These are phyloP conservation scores for Botryotinia calthae DNA, from an alignment of 2,329 filamentous ascomycete species.

Conservation along the genomic window DNA sequence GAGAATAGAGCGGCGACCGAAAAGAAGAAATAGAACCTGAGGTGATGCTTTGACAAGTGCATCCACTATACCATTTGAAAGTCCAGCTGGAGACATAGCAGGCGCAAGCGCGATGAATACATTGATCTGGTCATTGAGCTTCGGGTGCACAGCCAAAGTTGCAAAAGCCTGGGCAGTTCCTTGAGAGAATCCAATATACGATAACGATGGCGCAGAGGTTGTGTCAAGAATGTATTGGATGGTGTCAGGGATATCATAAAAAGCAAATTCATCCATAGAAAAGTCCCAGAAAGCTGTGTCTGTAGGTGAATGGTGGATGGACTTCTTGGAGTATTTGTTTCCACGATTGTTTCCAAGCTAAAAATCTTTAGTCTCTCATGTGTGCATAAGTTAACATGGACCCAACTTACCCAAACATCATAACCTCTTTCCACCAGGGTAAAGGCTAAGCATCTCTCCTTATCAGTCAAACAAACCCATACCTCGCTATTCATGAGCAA, in stretches of 20 bases:
- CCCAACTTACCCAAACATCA: slow-evolving; percentile 79
- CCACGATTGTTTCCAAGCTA: slow-evolving; percentile 94
- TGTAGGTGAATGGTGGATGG: slow-evolving; percentile 69
- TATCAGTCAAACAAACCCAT: slow-evolving; percentile 90
- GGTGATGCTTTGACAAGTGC: slow-evolving; percentile 91
- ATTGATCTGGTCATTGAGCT: slow-evolving; percentile 87
- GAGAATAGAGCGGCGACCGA: slow-evolving; percentile 86
- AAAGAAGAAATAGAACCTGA: slow-evolving; percentile 86
- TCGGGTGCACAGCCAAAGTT: slow-evolving; percentile 85
- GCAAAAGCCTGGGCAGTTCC: slow-evolving; percentile 97
- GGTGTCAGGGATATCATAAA: slow-evolving; percentile 93
- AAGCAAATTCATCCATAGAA: slow-evolving; percentile 96
- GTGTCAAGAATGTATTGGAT: slow-evolving; percentile 88
- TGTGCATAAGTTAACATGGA: background rate
- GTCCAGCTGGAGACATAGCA: slow-evolving; percentile 90
- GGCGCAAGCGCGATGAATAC: slow-evolving; percentile 95
- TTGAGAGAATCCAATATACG: slow-evolving; percentile 96
- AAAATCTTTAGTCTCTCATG: slow-evolving; percentile 28
- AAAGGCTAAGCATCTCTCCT: slow-evolving; percentile 83
- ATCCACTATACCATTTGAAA: slow-evolving; percentile 88
- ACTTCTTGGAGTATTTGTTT: slow-evolving; percentile 99
- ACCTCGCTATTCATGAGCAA: slow-evolving; percentile 99
- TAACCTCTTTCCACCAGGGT: slow-evolving; percentile 86
- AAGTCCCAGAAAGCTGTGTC: slow-evolving; percentile 90
- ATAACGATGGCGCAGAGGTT: slow-evolving; percentile 78